phyloP scores from a whole-genome alignment of 805 yeast genomes.

The Cyberlindnera americana region DNA sequence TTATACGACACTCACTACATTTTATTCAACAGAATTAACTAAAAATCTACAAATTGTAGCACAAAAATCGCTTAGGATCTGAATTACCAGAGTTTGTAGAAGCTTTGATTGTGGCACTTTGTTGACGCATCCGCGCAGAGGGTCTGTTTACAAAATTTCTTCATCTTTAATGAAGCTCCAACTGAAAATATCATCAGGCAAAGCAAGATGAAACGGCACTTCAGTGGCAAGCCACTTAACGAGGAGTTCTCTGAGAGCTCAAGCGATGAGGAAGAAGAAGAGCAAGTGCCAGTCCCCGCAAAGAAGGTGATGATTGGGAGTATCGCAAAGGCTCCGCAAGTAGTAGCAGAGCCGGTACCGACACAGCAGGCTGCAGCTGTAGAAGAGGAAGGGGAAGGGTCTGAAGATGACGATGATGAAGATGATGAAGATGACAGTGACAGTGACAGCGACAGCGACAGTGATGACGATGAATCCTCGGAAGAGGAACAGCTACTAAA shows the following conservation, averaged over 20 bases:
- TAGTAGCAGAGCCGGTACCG: no score
- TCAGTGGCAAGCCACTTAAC: slow-evolving; percentile 14
- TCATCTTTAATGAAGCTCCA: not conserved
- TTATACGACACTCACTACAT: no score
- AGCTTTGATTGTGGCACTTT: no score
- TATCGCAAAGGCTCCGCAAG: no score
- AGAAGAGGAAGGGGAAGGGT: slow-evolving; percentile 27
- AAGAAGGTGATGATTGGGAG: slow-evolving; percentile 6
- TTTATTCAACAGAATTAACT: no score
- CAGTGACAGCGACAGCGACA: slow-evolving; percentile 8
- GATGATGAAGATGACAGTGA: slow-evolving; percentile 21
- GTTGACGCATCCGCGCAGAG: no score
- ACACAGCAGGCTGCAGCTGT: not conserved
- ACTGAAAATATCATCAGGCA: no score
- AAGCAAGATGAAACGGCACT: slow-evolving; percentile 18
- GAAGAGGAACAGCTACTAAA: slow-evolving; percentile 21
- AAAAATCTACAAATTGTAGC: no score
- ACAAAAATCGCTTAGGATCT: no score
- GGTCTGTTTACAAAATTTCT: not conserved
- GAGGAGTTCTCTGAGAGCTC: slow-evolving; percentile 4
- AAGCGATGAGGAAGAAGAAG: slow-evolving; percentile 3
- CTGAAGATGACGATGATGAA: slow-evolving; percentile 30
- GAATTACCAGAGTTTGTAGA: no score
- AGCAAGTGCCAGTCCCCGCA: slow-evolving; percentile 7
- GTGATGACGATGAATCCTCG: slow-evolving; percentile 4